phyloP scores from a whole-genome alignment of 1,139 yeast genomes.

The Scheffersomyces illinoinensis region DNA sequence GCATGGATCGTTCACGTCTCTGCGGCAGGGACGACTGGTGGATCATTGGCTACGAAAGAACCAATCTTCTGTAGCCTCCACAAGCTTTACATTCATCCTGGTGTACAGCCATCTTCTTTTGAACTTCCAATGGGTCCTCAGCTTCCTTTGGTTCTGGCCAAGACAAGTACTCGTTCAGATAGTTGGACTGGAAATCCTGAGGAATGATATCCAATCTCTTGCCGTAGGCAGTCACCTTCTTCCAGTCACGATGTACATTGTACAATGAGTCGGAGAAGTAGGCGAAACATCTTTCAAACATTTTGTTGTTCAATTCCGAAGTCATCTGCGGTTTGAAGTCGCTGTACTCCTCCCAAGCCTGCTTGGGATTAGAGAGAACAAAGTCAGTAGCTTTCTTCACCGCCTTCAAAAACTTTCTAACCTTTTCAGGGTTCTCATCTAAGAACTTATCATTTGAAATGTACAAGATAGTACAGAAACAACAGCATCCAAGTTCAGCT shows the following conservation, averaged over 20 bases:
- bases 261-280: slow-evolving; percentile 53
- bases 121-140: slow-evolving; percentile 47
- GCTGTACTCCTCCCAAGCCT: slow-evolving; percentile 49
- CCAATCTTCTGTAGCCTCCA: slow-evolving; percentile 53
- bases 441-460: slow-evolving; percentile 54
- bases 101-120: slow-evolving; percentile 45
- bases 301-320: slow-evolving; percentile 41
- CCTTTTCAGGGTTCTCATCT: slow-evolving; percentile 50
- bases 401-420: slow-evolving; percentile 46
- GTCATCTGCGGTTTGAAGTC: slow-evolving; percentile 52
- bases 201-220: slow-evolving; percentile 56
- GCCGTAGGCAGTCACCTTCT: slow-evolving; percentile 55
- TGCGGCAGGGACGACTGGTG: too few species aligned
- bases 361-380: slow-evolving; percentile 42
- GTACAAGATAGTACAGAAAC: slow-evolving; percentile 59
- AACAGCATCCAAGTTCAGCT: slow-evolving; percentile 61
- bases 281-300: slow-evolving; percentile 56
- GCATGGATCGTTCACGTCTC: too few species aligned
- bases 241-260: slow-evolving; percentile 60
- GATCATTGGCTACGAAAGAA: slow-evolving; percentile 3
- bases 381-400: slow-evolving; percentile 52
- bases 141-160: slow-evolving; percentile 54
- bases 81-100: slow-evolving; percentile 48
- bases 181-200: slow-evolving; percentile 48
- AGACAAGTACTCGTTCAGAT: slow-evolving; percentile 49